Evolutionary conservation across 1,284 basidiomycete genomes (phyloP), one percentile per base, ranked within the genome.

Genomic region (Tilletia caries): DNA sequence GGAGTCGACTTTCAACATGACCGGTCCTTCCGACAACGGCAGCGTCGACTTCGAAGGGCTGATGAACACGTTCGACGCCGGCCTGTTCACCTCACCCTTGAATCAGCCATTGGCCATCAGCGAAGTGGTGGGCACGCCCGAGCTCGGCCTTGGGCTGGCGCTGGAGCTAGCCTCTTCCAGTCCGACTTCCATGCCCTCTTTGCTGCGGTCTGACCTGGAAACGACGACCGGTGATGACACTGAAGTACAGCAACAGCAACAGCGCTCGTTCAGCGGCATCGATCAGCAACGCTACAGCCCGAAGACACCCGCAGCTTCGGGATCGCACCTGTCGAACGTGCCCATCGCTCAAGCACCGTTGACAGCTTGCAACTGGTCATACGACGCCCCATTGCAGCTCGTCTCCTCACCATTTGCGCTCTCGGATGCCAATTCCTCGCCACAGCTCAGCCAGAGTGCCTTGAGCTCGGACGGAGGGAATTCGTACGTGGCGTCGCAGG

Each of bases 31-130:
- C n/a, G n/a, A n/a, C n/a, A n/a, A n/a, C n/a, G 37, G 37, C 2
- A 15, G 37, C 15, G 32, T 60, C 54, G 54, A 60, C 20, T 33
- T 60, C 20, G 54, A 60, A 10, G 29, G 15, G 5, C 54, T 60
- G 2, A 27, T 60, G 25, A 60, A 60, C 54, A 60, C 25, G 6
- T 60, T 60, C 32, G 54, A 60, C 54, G 54, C 54, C 20, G 29
- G 12, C 54, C 18, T 60, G 23, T 60, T 60, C 54, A 60, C 29
- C 20, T 10, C 37, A 41, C 8, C n/a, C n/a, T n/a, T 41, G 37
- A 41, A 41, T 15, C 37, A 15, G 37, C 37, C 8, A 41, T 32
- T 25, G 25, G 8, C 15, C 27, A 25, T 18, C 5, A 12, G 25
- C 8, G 54, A 60, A 6, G 25, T 60, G 25, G 54, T 12, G 15